Conservation (phyloP, 2,329 filamentous ascomycete species). For the Cladobotryum mycophilum region DNA sequence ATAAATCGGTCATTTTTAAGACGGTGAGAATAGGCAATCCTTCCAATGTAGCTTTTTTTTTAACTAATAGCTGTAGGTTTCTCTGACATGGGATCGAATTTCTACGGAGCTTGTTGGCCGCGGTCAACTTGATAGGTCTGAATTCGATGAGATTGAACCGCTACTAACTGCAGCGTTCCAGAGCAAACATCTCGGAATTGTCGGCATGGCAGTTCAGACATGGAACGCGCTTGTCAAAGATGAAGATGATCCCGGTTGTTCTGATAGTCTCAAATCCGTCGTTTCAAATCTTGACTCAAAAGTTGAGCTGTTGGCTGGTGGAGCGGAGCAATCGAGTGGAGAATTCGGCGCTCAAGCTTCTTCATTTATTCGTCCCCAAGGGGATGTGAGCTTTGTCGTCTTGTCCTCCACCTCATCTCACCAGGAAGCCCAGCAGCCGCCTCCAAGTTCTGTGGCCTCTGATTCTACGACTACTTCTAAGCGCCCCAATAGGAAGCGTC, state of each 20-base stretch:
- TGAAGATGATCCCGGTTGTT: slow-evolving; percentile 55
- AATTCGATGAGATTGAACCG: slow-evolving; percentile 48
- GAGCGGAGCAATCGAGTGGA: slow-evolving; percentile 32
- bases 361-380: slow-evolving; percentile 43
- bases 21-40: slow-evolving; percentile 34
- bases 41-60: slow-evolving; percentile 1
- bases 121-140: slow-evolving; percentile 32
- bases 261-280: slow-evolving; percentile 54
- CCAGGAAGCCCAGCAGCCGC: slow-evolving; percentile 15
- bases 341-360: slow-evolving; percentile 34
- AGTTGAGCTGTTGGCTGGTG: slow-evolving; percentile 41
- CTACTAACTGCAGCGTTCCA: slow-evolving; percentile 51
- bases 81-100: slow-evolving; percentile 44
- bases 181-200: slow-evolving; percentile 51
- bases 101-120: slow-evolving; percentile 33
- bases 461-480: slow-evolving; percentile 16
- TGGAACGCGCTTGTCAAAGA: slow-evolving; percentile 70
- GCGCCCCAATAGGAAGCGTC: slow-evolving; percentile 23
- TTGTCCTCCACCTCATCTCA: slow-evolving; percentile 26
- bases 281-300: slow-evolving; percentile 55
- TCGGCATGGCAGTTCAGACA: slow-evolving; percentile 40
- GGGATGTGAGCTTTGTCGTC: slow-evolving; percentile 34
- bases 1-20: slow-evolving; percentile 33
- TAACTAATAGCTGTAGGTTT: slow-evolving; percentile 38
- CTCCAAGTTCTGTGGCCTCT: slow-evolving; percentile 12